phyloP scores from a whole-genome alignment of 2,329 filamentous ascomycete species.

The Botrytis paeoniae region DNA sequence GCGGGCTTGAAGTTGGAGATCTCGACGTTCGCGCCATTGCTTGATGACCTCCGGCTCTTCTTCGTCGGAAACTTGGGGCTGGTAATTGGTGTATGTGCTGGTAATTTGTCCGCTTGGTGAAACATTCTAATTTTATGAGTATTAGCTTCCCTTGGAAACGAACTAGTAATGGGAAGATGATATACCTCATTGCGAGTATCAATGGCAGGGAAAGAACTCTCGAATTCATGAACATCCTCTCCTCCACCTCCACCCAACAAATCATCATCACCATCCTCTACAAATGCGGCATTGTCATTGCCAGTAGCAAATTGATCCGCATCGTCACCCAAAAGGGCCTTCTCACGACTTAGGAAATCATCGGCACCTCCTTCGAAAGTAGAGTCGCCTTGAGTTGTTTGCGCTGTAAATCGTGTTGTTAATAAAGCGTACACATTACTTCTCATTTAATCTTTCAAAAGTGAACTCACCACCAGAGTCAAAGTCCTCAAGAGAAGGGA shows the following conservation, averaged over 20 bases:
- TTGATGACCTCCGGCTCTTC: conserved; percentile 85
- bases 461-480: conserved; percentile 46
- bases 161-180: conserved; percentile 15
- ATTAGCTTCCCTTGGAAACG: background rate
- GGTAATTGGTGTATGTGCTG: conserved; percentile 46
- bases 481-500: conserved; percentile 59
- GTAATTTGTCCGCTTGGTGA: conserved; percentile 79
- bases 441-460: conserved; percentile 12
- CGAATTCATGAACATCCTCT: conserved; percentile 56
- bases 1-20: conserved; percentile 77
- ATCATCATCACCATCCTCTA: conserved; percentile 66
- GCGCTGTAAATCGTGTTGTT: conserved; percentile 49
- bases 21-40: conserved; percentile 89
- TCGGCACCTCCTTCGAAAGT: conserved; percentile 57
- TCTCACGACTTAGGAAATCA: conserved; percentile 90
- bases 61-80: conserved; percentile 54
- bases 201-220: conserved; percentile 88
- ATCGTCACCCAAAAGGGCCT: conserved; percentile 84
- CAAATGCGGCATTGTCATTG: conserved; percentile 64
- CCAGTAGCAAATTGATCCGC: conserved; percentile 83
- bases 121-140: conserved; percentile 52
- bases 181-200: conserved; percentile 63
- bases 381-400: conserved; percentile 54
- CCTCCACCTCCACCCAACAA: conserved; percentile 59
- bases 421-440: conserved; percentile 19